Base-by-base conservation (phyloP, 176 grass and related monocot species). In the Oryza coarctata region DNA sequence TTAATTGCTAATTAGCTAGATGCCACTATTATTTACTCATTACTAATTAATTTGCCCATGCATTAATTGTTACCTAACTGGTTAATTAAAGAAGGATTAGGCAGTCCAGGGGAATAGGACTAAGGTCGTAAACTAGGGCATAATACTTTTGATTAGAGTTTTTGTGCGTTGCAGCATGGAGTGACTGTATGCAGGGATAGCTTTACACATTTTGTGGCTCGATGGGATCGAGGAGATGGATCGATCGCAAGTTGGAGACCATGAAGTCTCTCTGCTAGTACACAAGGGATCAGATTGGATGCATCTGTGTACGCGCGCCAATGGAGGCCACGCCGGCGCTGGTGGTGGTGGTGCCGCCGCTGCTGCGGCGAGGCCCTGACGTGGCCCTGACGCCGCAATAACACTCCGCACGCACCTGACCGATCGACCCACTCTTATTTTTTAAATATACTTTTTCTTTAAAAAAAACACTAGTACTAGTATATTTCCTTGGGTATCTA, bases 151-250 rank as follows among this genome's bases (percentile, higher is more conserved):
- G 20, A 60, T 60, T 60, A 25, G 55, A 40, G 7, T 32, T 55
- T 23, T 29, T 60, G 49, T 41, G 71, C 41, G 33, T 8, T 65
- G 71, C 71, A 75, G 61, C 25, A 29, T 23, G 20, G 58, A 29
- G 0, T 7, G 70, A 8, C 9, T 32, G 4, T 13, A 15, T 14
- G n/a, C 5, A n/a, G 6, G 50, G 4, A 4, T 60, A 23, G 55
- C 45, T 78, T 85, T 78, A 70, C 83, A 78, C 52, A 78, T 76
- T 82, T 77, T 66, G 31, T 77, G 4, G 29, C 33, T 34, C 12
- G 68, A 49, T 68, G 77, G 72, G 80, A 86, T 80, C 34, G 2
- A 34, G 22, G 9, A 38, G 55, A 40, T 10, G 55, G 55, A 60
- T 60, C 2, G 55, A 60, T 39, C 45, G 49, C 66, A 60, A 41